A percentile compares a stretch with the other conserved stretches of the same genome.
phyloP scores from a whole-genome alignment of 2,329 filamentous ascomycete species.

The Colletotrichum cordylinicola region DNA sequence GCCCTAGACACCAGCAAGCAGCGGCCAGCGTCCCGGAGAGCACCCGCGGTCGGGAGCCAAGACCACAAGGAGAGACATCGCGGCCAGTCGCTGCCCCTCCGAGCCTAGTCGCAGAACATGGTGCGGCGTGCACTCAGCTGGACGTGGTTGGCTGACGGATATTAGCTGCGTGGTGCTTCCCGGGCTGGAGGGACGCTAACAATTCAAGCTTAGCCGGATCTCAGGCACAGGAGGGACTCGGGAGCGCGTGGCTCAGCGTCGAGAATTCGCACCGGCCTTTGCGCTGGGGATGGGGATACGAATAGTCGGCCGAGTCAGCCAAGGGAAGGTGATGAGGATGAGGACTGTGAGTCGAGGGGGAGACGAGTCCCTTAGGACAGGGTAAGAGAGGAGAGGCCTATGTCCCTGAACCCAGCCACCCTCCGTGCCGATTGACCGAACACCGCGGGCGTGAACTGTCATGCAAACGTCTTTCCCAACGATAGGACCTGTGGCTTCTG shows the following conservation, averaged over 20 bases:
- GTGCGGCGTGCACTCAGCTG: not conserved
- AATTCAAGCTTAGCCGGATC: constrained; percentile 17
- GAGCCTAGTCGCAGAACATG: not conserved
- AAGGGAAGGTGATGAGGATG: not conserved
- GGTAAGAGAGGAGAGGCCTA: not conserved
- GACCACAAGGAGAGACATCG: not conserved
- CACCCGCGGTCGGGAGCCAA: constrained; percentile 4
- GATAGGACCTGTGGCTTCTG: not conserved
- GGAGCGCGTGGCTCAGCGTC: not conserved
- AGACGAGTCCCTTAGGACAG: not conserved
- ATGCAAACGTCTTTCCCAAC: not conserved
- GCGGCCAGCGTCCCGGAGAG: not conserved
- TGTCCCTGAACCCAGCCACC: not conserved
- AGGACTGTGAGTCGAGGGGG: not conserved
- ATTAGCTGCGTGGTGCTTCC: not conserved
- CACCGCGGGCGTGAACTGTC: not conserved
- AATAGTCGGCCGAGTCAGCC: not conserved
- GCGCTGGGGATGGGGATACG: not conserved
- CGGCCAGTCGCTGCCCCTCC: not conserved
- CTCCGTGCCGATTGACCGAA: not conserved
- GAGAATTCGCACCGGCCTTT: not conserved
- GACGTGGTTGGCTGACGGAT: not conserved
- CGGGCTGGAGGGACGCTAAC: constrained; percentile 13
- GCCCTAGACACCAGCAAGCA: not conserved
- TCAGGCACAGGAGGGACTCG: not conserved